Conservation (phyloP, 73 alveolate genomes). For the Tetrahymena malaccensis region DNA sequence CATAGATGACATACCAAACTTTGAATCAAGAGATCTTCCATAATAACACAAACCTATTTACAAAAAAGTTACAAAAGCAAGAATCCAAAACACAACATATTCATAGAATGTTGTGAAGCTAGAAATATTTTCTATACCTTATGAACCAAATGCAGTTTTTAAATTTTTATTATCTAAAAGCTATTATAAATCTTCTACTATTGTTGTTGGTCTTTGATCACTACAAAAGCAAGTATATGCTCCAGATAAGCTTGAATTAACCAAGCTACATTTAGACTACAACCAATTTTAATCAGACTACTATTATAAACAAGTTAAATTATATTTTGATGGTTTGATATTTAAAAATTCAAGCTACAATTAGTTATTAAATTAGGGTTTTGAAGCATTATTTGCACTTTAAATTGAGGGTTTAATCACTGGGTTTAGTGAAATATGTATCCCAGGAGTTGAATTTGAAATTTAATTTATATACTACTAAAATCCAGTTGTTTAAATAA, state of each 20-base stretch:
- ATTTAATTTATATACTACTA: too few relatives aligned
- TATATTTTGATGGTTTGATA: background rate
- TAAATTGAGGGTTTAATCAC: background rate
- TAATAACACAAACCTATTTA: background rate
- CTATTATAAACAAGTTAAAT: background rate
- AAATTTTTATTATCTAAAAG: too few relatives aligned
- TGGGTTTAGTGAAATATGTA: background rate
- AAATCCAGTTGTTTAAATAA: background rate
- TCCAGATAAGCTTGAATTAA: background rate
- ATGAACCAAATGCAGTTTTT: background rate
- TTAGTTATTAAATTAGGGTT: background rate
- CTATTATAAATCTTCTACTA: background rate
- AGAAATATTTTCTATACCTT: background rate
- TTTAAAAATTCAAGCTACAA: background rate
- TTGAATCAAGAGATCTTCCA: background rate
- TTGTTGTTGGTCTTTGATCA: background rate
- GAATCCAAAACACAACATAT: background rate
- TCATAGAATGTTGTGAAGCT: background rate
- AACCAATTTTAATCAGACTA: background rate
- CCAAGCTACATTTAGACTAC: background rate
- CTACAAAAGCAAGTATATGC: background rate
- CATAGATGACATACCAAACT: too few relatives aligned
- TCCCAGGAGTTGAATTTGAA: background rate
- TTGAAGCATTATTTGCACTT: background rate
- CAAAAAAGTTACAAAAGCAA: background rate